Evolutionary conservation across 2,329 filamentous ascomycete genomes (phyloP), one percentile per base, ranked within the genome.

Genomic region (Monilinia aucupariae): DNA sequence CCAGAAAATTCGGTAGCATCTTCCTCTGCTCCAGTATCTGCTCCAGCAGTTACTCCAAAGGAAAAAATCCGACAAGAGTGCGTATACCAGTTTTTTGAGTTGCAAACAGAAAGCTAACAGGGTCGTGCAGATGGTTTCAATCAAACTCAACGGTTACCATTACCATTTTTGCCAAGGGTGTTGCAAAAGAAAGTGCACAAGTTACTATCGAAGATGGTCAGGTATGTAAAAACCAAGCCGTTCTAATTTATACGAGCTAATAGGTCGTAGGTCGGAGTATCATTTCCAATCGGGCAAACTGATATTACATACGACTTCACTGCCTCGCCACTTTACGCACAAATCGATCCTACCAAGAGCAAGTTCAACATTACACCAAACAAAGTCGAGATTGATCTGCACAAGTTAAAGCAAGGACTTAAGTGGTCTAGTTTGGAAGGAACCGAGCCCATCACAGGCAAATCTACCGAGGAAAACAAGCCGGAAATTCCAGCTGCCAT

Each of bases 381-480:
- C 71, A 96, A 96, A 74, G 81, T 96, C 61, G 92, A 96, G 74
- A 78, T 96, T 45, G 82, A 78, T 13, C 81, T 96, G 20, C 81
- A 81, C 65, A 96, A 96, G 75, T 78, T 80, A 48, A 79, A 75
- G 1, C 75, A 82, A 0, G 88, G 87, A 8, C 55, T 63, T 22
- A 74, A 71, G 66, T 72, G 68, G 69, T 71, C 61, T 25, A 65
- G 60, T 41, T 66, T 69, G 10, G 69, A 75, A 72, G 67, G 69
- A 37, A 67, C 65, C 20, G 68, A 68, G 41, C 47, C 64, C 4
- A 67, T 69, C 43, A 13, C 37, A 12, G 52, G 52, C 22, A 63
- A 27, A 30, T 47, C 61, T 5, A 27, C 52, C 15, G 56, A 63
- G 22, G 52, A 62, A 48, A 32, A 49, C 9, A 58, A 50, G 22